Conservation (phyloP, 495 filamentous ascomycete genomes). For the Xylaria grammica region DNA sequence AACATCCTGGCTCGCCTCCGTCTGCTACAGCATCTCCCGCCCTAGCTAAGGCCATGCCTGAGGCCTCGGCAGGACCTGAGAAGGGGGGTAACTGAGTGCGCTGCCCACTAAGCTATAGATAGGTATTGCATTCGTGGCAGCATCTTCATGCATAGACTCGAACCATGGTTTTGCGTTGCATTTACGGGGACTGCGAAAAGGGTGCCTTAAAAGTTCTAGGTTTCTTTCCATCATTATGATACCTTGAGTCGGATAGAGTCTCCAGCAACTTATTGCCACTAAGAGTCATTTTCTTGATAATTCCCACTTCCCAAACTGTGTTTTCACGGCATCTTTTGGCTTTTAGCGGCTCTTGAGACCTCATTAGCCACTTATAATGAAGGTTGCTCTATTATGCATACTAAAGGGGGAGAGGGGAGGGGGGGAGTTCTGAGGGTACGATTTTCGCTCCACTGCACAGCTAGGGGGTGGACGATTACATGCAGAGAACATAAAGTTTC, state of each 20-base stretch:
- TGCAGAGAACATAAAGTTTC: background rate
- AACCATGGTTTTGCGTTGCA: conserved; percentile 46
- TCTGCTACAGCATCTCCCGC: conserved; percentile 65
- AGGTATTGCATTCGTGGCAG: conserved; percentile 41
- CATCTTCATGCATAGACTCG: conserved; percentile 43
- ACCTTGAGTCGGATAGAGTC: conserved; percentile 42
- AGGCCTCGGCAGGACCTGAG: conserved; percentile 49
- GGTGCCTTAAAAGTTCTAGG: conserved; percentile 52
- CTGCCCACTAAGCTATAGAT: conserved; percentile 33
- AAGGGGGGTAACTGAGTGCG: conserved; percentile 48
- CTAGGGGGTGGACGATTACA: background rate
- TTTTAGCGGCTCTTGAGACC: conserved; percentile 13
- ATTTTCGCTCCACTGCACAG: background rate
- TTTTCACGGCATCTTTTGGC: conserved; percentile 30
- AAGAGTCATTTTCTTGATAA: conserved; percentile 29
- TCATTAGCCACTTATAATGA: background rate
- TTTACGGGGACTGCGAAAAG: conserved; percentile 51
- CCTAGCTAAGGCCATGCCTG: conserved; percentile 67
- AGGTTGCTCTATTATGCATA: conserved; percentile 9
- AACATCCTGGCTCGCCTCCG: conserved; percentile 64
- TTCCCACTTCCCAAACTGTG: conserved; percentile 27
- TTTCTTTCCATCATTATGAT: conserved; percentile 44
- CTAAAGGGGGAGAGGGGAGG: background rate
- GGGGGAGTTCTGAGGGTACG: background rate
- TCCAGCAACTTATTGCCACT: conserved; percentile 34